phyloP scores from a whole-genome alignment of 2,329 filamentous ascomycete species.

The Nigrograna mackinnonii region DNA sequence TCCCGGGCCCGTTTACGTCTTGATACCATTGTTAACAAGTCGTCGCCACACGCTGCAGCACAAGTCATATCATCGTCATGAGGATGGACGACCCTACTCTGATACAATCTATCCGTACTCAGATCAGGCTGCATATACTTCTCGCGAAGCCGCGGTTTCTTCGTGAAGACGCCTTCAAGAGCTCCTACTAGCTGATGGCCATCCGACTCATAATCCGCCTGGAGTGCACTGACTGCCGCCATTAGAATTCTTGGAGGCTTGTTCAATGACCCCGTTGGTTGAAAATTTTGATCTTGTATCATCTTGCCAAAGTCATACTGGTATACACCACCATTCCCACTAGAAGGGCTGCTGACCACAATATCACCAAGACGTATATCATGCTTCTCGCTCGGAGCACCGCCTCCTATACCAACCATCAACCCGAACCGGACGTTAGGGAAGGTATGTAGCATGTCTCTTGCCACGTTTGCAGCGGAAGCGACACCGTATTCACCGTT shows the following conservation, averaged over 20 bases:
- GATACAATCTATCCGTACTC: background rate
- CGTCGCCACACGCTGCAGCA: too few species aligned
- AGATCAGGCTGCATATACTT: constrained; percentile 24
- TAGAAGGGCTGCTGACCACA: constrained; percentile 26
- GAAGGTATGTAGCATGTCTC: constrained; percentile 16
- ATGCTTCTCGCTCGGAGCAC: constrained; percentile 18
- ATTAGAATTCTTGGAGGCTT: constrained; percentile 21
- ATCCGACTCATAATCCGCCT: constrained; percentile 15
- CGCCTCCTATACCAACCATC: constrained; percentile 28
- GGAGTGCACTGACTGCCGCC: constrained; percentile 19
- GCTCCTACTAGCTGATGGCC: constrained; percentile 12
- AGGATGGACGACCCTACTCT: background rate
- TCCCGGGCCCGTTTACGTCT: too few species aligned
- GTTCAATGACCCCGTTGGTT: constrained; percentile 15
- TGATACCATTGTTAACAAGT: too few species aligned
- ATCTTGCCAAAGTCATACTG: constrained; percentile 37
- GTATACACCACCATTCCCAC: constrained; percentile 23
- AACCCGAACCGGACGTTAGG: constrained; percentile 22
- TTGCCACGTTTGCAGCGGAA: constrained; percentile 20
- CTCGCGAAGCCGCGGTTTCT: constrained; percentile 23
- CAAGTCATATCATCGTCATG: background rate
- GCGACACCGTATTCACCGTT: constrained; percentile 17
- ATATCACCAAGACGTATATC: constrained; percentile 27
- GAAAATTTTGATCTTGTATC: constrained; percentile 17
- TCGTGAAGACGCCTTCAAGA: constrained; percentile 21